Percentiles rank a stretch among this genome's conserved stretches.
These are phyloP conservation scores for Lathyrus sativus DNA, from an alignment of 306 rosid genomes.

Conservation along the genomic window DNA sequence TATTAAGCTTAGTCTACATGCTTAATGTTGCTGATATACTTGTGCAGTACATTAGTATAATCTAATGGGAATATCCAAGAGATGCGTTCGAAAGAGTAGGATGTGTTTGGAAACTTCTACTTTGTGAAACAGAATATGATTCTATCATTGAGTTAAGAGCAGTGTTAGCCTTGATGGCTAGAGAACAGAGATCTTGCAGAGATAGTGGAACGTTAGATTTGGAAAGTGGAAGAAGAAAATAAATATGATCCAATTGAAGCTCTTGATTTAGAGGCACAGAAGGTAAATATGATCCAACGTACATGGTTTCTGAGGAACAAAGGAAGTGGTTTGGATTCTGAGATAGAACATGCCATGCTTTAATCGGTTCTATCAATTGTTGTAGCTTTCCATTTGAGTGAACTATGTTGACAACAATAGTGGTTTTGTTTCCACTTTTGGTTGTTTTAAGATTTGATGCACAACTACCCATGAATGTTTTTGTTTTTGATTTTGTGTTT, in stretches of 20 bases:
- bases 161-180: conserved; percentile 60
- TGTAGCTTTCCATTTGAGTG: conserved; percentile 57
- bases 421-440: conserved; percentile 26
- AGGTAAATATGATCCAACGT: conserved; percentile 40
- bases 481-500: background rate
- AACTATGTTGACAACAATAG: conserved; percentile 47
- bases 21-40: background rate
- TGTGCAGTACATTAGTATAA: background rate
- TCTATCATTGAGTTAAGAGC: conserved; percentile 42
- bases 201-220: conserved; percentile 46
- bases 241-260: conserved; percentile 58
- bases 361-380: conserved; percentile 48
- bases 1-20: background rate
- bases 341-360: conserved; percentile 55
- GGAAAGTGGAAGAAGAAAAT: conserved; percentile 55
- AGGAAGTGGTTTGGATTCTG: conserved; percentile 59
- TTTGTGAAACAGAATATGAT: conserved; percentile 9
- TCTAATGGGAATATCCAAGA: conserved; percentile 27
- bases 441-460: conserved; percentile 46
- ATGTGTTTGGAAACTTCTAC: background rate
- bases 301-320: conserved; percentile 59
- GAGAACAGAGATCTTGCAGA: conserved; percentile 52
- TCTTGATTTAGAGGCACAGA: conserved; percentile 46
- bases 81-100: conserved; percentile 33
- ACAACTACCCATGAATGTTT: conserved; percentile 54